These are phyloP conservation scores for Erythrobasidium hasegawianum DNA, from an alignment of 1,284 basidiomycete genomes.

Conservation along the genomic window DNA sequence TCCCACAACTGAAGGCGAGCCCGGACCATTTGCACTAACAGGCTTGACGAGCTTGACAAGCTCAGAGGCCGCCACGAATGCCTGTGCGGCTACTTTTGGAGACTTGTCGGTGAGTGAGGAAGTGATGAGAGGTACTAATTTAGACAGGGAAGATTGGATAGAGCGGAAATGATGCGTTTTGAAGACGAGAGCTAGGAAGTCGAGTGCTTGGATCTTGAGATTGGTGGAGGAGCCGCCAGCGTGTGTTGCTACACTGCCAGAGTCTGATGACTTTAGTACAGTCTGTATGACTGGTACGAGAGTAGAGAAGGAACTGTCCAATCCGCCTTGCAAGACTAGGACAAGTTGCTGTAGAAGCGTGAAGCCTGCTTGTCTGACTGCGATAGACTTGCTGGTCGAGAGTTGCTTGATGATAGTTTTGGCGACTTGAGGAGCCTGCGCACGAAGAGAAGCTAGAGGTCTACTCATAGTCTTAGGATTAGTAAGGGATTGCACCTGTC, in stretches of 20 bases:
- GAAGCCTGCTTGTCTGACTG: conserved; percentile 80
- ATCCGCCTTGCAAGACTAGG: conserved; percentile 73
- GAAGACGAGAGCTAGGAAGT: conserved; percentile 81
- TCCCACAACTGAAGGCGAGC: conserved; percentile 60
- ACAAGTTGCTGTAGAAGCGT: conserved; percentile 70
- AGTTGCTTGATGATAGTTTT: conserved; percentile 81
- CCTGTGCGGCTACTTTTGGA: conserved; percentile 60
- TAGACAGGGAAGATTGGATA: conserved; percentile 61
- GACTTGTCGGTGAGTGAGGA: conserved; percentile 59
- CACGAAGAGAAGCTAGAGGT: conserved; percentile 56
- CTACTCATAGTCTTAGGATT: no score
- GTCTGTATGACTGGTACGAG: conserved; percentile 51
- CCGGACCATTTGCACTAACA: conserved; percentile 43
- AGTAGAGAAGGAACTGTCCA: conserved; percentile 65
- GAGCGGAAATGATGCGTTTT: conserved; percentile 67
- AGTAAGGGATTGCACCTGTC: no score
- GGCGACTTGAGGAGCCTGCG: conserved; percentile 70
- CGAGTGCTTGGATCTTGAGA: conserved; percentile 64
- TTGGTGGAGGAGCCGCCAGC: conserved; percentile 46
- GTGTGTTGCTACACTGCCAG: conserved; percentile 19
- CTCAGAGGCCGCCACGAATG: conserved; percentile 59
- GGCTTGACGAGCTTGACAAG: conserved; percentile 50
- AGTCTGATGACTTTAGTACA: conserved; percentile 48
- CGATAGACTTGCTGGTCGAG: conserved; percentile 72
- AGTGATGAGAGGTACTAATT: conserved; percentile 68